Conservation (phyloP, 2,329 filamentous ascomycete genomes). For the Cryoendolithus antarcticus region DNA sequence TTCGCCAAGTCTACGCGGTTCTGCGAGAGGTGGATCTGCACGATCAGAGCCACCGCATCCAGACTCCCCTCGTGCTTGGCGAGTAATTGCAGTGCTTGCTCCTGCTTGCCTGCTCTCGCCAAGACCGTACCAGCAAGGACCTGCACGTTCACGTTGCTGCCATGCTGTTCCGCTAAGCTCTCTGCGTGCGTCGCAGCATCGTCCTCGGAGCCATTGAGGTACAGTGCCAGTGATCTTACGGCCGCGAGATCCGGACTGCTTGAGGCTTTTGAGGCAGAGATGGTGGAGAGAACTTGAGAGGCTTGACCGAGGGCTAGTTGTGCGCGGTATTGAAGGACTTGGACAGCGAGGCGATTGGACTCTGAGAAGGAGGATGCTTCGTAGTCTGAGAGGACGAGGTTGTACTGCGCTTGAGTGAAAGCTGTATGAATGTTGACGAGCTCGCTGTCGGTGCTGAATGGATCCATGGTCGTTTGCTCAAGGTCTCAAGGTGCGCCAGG, state of each 20-base stretch:
- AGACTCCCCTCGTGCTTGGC: constrained; percentile 72
- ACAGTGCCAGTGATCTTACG: constrained; percentile 63
- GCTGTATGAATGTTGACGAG: constrained; percentile 56
- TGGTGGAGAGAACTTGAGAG: constrained; percentile 56
- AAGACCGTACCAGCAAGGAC: constrained; percentile 68
- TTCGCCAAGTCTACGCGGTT: constrained; percentile 83
- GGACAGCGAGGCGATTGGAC: constrained; percentile 64
- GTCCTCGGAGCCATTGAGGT: constrained; percentile 24
- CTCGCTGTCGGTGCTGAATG: constrained; percentile 54
- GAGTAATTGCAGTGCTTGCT: constrained; percentile 70
- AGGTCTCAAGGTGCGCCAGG: too few relatives aligned
- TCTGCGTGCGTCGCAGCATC: constrained; percentile 46
- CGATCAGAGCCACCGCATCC: constrained; percentile 69
- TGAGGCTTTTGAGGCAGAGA: constrained; percentile 50
- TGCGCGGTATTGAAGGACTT: constrained; percentile 67
- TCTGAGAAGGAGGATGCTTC: constrained; percentile 66
- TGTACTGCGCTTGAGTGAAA: constrained; percentile 69
- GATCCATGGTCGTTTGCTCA: constrained; percentile 52
- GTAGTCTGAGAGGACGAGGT: constrained; percentile 66
- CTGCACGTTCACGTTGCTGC: constrained; percentile 71
- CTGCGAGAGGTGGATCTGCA: constrained; percentile 84
- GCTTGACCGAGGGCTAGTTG: constrained; percentile 72
- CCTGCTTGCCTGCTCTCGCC: constrained; percentile 66
- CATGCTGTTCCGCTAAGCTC: constrained; percentile 52
- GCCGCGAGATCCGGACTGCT: constrained; percentile 56